These are phyloP conservation scores for Protea cynaroides DNA, from an alignment of 164 flowering plant species.

Conservation along the genomic window DNA sequence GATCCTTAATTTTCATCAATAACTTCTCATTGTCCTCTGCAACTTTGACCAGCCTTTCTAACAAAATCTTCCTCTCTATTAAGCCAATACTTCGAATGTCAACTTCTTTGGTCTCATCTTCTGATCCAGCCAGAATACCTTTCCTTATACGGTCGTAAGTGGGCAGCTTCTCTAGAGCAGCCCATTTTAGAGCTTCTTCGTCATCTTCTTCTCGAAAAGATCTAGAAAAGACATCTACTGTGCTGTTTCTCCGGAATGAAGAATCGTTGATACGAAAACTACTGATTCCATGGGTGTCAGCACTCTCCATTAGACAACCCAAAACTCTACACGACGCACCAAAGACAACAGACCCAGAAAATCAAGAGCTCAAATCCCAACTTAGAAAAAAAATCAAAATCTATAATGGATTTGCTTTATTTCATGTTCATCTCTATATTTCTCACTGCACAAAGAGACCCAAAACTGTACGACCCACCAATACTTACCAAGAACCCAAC, in stretches of 20 bases:
- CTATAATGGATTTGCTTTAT: too few species aligned
- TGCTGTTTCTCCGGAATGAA: slow-evolving; percentile 11
- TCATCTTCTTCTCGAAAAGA: slow-evolving; percentile 32
- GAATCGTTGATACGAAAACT: slow-evolving; percentile 17
- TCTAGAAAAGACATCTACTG: slow-evolving; percentile 25
- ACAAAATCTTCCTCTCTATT: slow-evolving; percentile 27
- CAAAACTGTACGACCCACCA: too few species aligned
- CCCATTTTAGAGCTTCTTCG: slow-evolving; percentile 52
- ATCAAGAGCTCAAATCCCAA: too few species aligned
- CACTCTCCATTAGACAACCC: background rate
- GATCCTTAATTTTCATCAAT: slow-evolving; percentile 53
- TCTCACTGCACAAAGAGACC: too few species aligned
- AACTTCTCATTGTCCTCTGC: slow-evolving; percentile 18
- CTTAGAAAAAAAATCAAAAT: too few species aligned
- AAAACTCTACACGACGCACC: too few species aligned
- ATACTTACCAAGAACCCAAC: too few species aligned
- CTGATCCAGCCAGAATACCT: slow-evolving; percentile 26
- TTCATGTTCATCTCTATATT: too few species aligned
- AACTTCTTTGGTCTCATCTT: slow-evolving; percentile 23
- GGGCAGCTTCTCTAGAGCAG: slow-evolving; percentile 47
- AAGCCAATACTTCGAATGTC: slow-evolving; percentile 32
- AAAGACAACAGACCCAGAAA: too few species aligned
- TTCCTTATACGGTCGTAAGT: slow-evolving; percentile 36
- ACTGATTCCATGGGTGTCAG: background rate
- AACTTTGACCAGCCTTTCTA: slow-evolving; percentile 49